Evolutionary conservation across 2,329 filamentous ascomycete genomes (phyloP).

Genomic region (Exophiala bonariae): DNA sequence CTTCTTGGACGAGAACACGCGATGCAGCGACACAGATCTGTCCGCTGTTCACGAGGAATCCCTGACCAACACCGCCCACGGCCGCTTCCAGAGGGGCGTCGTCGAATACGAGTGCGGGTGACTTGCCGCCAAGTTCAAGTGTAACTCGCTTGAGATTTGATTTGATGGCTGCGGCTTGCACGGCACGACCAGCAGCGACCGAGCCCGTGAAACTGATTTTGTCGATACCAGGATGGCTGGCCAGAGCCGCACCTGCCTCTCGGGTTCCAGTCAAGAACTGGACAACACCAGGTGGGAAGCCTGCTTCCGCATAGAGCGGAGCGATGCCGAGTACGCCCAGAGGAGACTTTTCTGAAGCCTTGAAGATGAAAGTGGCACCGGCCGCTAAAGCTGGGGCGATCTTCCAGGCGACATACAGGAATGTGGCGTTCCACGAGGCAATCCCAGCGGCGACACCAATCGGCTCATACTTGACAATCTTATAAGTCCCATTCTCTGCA

Average conservation of each 20-base stretch:
- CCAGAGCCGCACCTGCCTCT: slow-evolving; percentile 67
- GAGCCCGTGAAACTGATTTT: slow-evolving; percentile 80
- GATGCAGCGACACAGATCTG: slow-evolving; percentile 67
- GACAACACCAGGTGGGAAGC: slow-evolving; percentile 76
- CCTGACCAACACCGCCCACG: slow-evolving; percentile 73
- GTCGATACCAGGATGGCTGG: slow-evolving; percentile 65
- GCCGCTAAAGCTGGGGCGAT: slow-evolving; percentile 53
- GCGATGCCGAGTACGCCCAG: slow-evolving; percentile 61
- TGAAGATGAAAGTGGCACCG: slow-evolving; percentile 59
- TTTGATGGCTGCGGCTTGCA: slow-evolving; percentile 36
- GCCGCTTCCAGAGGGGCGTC: slow-evolving; percentile 67
- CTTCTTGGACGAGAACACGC: slow-evolving; percentile 63
- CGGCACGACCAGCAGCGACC: slow-evolving; percentile 62
- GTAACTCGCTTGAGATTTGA: slow-evolving; percentile 59
- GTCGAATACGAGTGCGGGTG: slow-evolving; percentile 57
- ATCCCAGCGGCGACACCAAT: slow-evolving; percentile 78
- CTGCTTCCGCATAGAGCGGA: slow-evolving; percentile 67
- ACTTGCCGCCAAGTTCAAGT: slow-evolving; percentile 61
- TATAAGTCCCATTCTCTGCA: slow-evolving; percentile 73
- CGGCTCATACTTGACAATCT: slow-evolving; percentile 62
- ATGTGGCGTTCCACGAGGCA: slow-evolving; percentile 84
- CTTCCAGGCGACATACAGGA: slow-evolving; percentile 55
- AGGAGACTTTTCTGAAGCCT: slow-evolving; percentile 60
- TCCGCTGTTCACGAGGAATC: slow-evolving; percentile 58
- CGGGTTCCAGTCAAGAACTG: slow-evolving; percentile 73